Evolutionary conservation across 495 filamentous ascomycete genomes (phyloP).

Genomic region (Hypoxylon fuscum): DNA sequence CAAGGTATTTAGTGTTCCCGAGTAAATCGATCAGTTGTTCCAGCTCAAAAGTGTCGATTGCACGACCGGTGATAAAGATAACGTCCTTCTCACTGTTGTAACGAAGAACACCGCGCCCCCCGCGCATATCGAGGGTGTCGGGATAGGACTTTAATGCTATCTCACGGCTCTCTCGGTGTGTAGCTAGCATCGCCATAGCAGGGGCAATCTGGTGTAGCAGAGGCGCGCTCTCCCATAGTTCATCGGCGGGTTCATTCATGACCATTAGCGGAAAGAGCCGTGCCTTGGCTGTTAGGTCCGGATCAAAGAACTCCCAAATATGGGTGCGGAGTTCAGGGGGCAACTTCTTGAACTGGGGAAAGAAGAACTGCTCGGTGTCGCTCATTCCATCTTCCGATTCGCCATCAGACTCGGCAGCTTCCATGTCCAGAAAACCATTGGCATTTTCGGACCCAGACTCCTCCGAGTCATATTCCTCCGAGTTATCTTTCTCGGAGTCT

Average conservation of each 20-base stretch:
- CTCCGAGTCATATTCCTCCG: constrained; percentile 10
- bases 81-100: constrained; percentile 48
- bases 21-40: neutral
- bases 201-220: constrained; percentile 44
- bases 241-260: neutral
- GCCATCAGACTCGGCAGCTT: constrained; percentile 40
- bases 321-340: constrained; percentile 51
- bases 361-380: constrained; percentile 22
- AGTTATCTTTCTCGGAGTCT: constrained; percentile 10
- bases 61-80: constrained; percentile 18
- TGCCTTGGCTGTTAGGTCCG: constrained; percentile 41
- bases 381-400: constrained; percentile 9
- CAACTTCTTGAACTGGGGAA: constrained; percentile 50
- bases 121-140: constrained; percentile 36
- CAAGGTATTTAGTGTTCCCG: neutral
- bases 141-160: constrained; percentile 47
- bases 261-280: constrained; percentile 38
- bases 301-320: constrained; percentile 54
- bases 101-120: constrained; percentile 31
- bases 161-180: constrained; percentile 46
- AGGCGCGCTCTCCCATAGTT: constrained; percentile 18
- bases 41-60: neutral
- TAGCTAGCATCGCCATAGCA: constrained; percentile 44
- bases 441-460: constrained; percentile 15
- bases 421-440: constrained; percentile 41